Base-by-base conservation (phyloP, 1,284 basidiomycete species). In the Tetrapyrgos nigripes region DNA sequence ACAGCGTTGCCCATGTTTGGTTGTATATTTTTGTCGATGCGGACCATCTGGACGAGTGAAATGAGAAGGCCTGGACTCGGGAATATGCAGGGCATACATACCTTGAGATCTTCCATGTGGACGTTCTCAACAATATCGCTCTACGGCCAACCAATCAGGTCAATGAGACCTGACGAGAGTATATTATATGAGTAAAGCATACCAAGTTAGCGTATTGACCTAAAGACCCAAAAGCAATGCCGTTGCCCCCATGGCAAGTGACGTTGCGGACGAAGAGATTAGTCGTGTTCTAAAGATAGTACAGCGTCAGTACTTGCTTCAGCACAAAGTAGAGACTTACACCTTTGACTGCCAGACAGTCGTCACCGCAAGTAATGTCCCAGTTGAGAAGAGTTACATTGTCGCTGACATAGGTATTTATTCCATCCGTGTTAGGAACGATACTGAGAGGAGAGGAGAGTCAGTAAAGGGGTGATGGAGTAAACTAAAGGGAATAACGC, bases 371-470 rank as follows among this genome's bases (percentile, higher is more conserved):
- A 23, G 83, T 87, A 27, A 86, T 76, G 67, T 85, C 83, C 79
- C 80, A 86, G 65, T 86, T 82, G 35, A 80, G 62, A 58, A 88
- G 70, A 3, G 80, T 75, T 33, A 89, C 71, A 28, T 78, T 73
- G 63, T 84, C 76, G 52, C 82, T 83, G 43, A 83, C 76, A 68
- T 83, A 90, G 0, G 85, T 88, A 66, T 89, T 78, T 59, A 86
- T 85, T 81, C 85, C 85, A 72, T 87, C 85, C 3, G 86, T 89
- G 67, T 89, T 89, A 52, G 83, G 85, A 1, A 88, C 83, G 62
- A 85, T 80, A 65, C 84, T 86, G n/a, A n/a, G n/a, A n/a, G n/a
- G n/a, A 29, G 5, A 43, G 19, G 11, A 35, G 6, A 37, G 31
- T 68, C 13, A 48, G 40, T 60, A 21, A 56, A 17, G 37, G 40